Evolutionary conservation across 208 protist species (phyloP), one percentile per base, ranked within the genome.

Genomic region (Wallacemonas sp.): DNA sequence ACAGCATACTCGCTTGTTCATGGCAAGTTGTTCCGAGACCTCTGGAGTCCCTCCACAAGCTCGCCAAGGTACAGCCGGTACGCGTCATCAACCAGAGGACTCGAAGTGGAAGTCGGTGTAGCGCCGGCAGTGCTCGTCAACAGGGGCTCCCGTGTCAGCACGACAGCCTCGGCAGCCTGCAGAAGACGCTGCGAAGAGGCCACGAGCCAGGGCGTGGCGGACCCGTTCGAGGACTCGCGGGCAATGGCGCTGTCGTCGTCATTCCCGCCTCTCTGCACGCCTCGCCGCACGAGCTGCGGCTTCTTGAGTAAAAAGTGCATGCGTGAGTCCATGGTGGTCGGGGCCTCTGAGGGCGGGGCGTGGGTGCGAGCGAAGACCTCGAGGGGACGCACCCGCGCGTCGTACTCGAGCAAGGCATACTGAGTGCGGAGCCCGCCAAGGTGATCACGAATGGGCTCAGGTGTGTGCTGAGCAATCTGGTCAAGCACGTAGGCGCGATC

Each of bases 391-490:
- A 80, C 61, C 15, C 68, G 70, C 11, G 72, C 66, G 45, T 93
- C 87, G 66, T 93, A 89, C 46, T 76, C 65, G 5, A 93, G 70
- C 33, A 88, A 65, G 4, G 83, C 80, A 42, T 80, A 79, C 56
- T 93, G 87, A 14, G 87, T 77, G 4, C 87, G 83, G n/a, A 93
- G 68, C 14, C 87, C 84, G 22, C 81, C 74, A 17, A 93, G 59
- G 47, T 68, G 45, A 17, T 69, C 51, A 54, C 70, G 64, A 4
- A 79, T 41, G 39, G 49, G 53, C 26, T 45, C 33, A 1, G 34
- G 22, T 1, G 54, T 65, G 38, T 31, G 60, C 26, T 39, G 8
- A n/a, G 68, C 31, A 59, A 88, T 61, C 66, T 94, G 74, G 15
- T 76, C 58, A n/a, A 94, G 54, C 41, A 94, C 78, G 66, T 79